Base-by-base conservation (phyloP, 75 land plant species). In the Pinus tabuliformis region DNA sequence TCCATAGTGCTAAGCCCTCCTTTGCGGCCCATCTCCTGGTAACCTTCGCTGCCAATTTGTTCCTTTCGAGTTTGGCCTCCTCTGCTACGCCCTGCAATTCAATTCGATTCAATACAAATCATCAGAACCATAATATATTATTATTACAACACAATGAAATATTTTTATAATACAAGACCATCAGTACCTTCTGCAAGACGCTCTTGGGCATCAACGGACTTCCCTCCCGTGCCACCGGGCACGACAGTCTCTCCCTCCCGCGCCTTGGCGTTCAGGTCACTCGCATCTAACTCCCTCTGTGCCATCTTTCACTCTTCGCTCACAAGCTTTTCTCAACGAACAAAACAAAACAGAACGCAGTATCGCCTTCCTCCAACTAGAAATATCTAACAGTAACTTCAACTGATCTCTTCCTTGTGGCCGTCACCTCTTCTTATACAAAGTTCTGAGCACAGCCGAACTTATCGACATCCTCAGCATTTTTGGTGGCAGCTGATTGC, bases 151-250 rank as follows among this genome's bases (percentile, higher is more conserved):
- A 45, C 52, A 45, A 8, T 49, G 54, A 49, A 45, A 49, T 49
- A 9, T 49, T 9, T 9, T 9, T 49, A 49, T 49, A 42, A 15
- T 30, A 92, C 58, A 75, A 97, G 85, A 80, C 81, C 76, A 52
- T 86, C 90, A 39, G 88, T 73, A 77, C 91, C 93, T 66, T 97
- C 98, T 22, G 92, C 93, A 20, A 91, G 87, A 73, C 78, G 92
- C 79, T 91, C 90, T 56, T 91, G 89, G 1, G 89, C 89, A 22
- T 86, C 89, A 30, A 88, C 70, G 62, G 79, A 79, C 70, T 88
- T 82, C 3, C 89, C 89, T 1, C 89, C 89, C 0, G 89, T 82
- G 56, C 89, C 89, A 18, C 89, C 89, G 49, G 85, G 93, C 62
- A 91, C 92, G 1, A 91, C 92, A 0, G 89, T 87, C 83, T 91